Percentiles rank a stretch among this genome's conserved stretches.
Evolutionary conservation across 106 monocot genomes (phyloP).

Genomic region (Triglochin maritima): DNA sequence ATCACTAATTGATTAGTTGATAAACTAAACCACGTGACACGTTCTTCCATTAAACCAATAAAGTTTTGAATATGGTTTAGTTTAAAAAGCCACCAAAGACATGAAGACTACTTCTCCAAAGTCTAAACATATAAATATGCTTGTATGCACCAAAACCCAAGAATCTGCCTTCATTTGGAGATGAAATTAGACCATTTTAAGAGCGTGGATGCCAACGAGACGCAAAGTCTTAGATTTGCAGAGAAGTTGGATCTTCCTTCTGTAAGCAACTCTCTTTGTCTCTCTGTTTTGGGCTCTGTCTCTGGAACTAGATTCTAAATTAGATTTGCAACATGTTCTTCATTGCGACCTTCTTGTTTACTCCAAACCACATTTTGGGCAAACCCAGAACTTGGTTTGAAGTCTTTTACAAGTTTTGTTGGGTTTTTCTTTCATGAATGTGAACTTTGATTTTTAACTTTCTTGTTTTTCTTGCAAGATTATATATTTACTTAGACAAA

Average conservation of each 20-base stretch:
- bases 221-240: constrained; percentile 8
- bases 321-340: neutral
- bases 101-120: neutral
- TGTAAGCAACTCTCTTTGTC: constrained; percentile 4
- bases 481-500: too few species aligned
- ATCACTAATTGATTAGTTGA: too few species aligned
- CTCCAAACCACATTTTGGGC: neutral
- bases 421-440: neutral
- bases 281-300: neutral
- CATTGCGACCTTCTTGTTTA: neutral
- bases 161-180: neutral
- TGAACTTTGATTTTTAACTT: neutral
- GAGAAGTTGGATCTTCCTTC: constrained; percentile 2
- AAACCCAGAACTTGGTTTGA: too few species aligned
- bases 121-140: neutral
- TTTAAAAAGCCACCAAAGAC: neutral
- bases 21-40: too few species aligned
- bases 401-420: neutral
- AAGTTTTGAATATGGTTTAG: neutral
- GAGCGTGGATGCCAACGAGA: neutral
- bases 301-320: neutral
- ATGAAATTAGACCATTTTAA: neutral
- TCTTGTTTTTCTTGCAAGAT: too few species aligned
- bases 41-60: neutral
- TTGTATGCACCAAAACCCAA: neutral